phyloP scores from a whole-genome alignment of 2,329 filamentous ascomycete genomes.

The Cercospora citrullina region DNA sequence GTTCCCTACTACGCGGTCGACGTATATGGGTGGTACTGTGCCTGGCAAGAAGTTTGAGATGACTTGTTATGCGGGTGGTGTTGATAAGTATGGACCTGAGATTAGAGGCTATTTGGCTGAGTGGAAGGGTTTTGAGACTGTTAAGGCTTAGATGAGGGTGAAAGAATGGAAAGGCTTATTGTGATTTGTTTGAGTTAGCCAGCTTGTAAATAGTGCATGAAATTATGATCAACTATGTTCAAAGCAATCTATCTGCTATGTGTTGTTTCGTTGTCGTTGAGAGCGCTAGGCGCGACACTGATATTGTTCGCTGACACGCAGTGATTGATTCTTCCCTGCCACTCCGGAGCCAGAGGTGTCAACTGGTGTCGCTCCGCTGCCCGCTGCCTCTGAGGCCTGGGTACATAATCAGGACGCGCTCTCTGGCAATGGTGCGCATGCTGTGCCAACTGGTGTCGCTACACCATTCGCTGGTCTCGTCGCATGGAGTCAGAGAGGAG shows the following conservation, averaged over 20 bases:
- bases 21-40: conserved; percentile 35
- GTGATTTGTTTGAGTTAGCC: not conserved
- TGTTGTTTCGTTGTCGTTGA: not conserved
- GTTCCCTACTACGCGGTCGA: conserved; percentile 33
- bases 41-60: conserved; percentile 34
- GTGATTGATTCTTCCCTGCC: too few relatives aligned
- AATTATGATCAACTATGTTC: not conserved
- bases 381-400: too few relatives aligned
- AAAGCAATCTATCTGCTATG: not conserved
- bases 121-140: conserved; percentile 33
- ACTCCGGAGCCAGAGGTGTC: too few relatives aligned
- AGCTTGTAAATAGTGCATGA: not conserved
- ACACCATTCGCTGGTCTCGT: too few relatives aligned
- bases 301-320: not conserved
- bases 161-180: not conserved
- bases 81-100: conserved; percentile 32
- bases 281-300: not conserved
- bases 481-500: too few relatives aligned
- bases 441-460: not conserved
- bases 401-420: not conserved
- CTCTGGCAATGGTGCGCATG: not conserved
- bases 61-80: conserved; percentile 36
- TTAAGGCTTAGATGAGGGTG: conserved; percentile 24
- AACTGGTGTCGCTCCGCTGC: too few relatives aligned
- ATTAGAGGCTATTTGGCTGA: conserved; percentile 28